Evolutionary conservation across 2,329 filamentous ascomycete genomes (phyloP).

Genomic region (Trichoderma cornu-damae): DNA sequence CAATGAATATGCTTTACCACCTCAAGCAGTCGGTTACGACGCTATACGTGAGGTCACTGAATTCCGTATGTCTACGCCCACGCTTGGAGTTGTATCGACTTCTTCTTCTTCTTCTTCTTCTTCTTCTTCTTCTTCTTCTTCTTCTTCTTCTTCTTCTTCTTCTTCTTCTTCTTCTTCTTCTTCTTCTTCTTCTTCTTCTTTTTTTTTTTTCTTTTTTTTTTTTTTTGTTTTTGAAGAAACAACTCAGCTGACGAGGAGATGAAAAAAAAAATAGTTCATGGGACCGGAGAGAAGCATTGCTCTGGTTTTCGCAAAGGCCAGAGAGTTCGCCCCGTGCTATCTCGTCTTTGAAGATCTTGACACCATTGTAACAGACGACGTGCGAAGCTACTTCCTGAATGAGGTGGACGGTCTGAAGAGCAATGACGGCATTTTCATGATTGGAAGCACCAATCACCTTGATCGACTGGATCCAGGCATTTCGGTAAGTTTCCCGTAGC

Average conservation of each 20-base stretch:
- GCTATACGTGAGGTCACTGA: conserved; percentile 55
- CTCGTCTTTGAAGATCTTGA: conserved; percentile 70
- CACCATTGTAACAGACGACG: conserved; percentile 54
- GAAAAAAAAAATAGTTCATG: conserved; percentile 34
- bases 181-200: too few relatives aligned
- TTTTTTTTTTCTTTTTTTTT: too few relatives aligned
- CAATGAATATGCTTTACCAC: conserved; percentile 58
- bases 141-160: too few relatives aligned
- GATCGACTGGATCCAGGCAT: conserved; percentile 63
- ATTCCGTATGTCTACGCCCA: conserved; percentile 30
- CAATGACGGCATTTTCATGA: conserved; percentile 67
- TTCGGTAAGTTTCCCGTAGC: conserved; percentile 35
- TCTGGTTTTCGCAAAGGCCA: conserved; percentile 53
- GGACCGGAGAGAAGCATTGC: conserved; percentile 54
- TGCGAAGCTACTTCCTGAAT: conserved; percentile 66
- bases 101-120: too few relatives aligned
- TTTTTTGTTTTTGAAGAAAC: neutral
- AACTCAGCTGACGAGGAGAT: neutral
- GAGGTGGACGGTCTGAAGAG: conserved; percentile 64
- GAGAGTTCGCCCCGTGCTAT: conserved; percentile 60
- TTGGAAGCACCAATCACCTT: conserved; percentile 61
- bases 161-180: too few relatives aligned
- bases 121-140: too few relatives aligned
- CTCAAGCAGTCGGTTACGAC: conserved; percentile 51
- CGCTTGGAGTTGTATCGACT: neutral